Base-by-base conservation (phyloP, 306 rosid species). In the Vicia villosa region DNA sequence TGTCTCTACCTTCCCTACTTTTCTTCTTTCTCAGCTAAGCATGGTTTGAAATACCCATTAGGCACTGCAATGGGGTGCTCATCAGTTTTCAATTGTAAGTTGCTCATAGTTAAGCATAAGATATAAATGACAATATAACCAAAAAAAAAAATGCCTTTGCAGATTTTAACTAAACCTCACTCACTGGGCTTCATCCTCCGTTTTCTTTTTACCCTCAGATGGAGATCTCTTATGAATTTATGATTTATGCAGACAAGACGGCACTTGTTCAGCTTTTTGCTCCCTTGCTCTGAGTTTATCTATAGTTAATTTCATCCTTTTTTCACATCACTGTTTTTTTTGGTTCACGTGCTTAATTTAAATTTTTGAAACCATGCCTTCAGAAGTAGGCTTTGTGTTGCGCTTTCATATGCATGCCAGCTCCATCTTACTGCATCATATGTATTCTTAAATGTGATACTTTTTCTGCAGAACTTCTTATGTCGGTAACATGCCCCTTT, bases 401-500 rank as follows among this genome's bases (percentile, higher is more conserved):
- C 36, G 30, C 42, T 81, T 76, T 81, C 54, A 47, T 49, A 60
- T 62, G 77, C 61, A 68, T 63, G 63, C 43, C 61, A 38, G 14
- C 56, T 55, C 78, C 61, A 66, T 78, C 73, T 52, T 58, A 34
- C 36, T 34, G 21, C 30, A 56, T 56, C 67, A 47, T 45, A 11
- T 49, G 19, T 45, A 17, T 75, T 50, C 30, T 65, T 72, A 17
- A 68, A 72, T 74, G 79, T 49, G 59, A 70, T 28, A 20, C 57
- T 58, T 83, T 84, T 81, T 74, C 52, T 87, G 92, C 97, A 95
- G 99, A 74, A 83, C 78, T 75, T 91, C 99, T 30, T 95, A 80
- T 77, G 92, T 95, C 68, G 99, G 97, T 79, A 95, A 95, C 83
- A 84, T 87, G 74, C 78, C 91, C 74, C 64, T 95, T 62, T 95